phyloP scores from a whole-genome alignment of 1,284 basidiomycete species.

The Malassezia obtusa region DNA sequence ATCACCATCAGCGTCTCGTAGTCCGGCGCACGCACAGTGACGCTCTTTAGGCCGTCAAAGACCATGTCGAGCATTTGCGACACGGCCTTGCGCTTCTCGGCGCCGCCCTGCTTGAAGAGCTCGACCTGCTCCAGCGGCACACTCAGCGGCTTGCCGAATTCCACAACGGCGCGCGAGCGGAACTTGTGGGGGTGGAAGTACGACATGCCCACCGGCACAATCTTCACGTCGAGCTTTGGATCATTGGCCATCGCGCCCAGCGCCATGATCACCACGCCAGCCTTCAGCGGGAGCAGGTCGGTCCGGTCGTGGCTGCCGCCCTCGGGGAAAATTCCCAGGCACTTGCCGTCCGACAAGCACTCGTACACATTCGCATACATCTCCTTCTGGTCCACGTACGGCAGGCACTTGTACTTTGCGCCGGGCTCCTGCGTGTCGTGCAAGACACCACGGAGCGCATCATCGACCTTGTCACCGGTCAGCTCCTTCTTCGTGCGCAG shows the following conservation, averaged over 20 bases:
- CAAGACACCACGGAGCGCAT: conserved; percentile 25
- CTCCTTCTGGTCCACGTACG: conserved; percentile 70
- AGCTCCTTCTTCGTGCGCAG: conserved; percentile 74
- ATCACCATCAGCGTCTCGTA: conserved; percentile 97
- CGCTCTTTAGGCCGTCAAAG: conserved; percentile 91
- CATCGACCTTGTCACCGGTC: conserved; percentile 41
- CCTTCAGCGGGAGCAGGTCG: conserved; percentile 46
- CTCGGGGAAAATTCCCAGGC: conserved; percentile 52
- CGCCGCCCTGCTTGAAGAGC: conserved; percentile 81
- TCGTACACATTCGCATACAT: conserved; percentile 94
- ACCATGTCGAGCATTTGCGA: conserved; percentile 80
- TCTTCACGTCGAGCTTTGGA: conserved; percentile 37
- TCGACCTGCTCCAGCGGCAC: conserved; percentile 75
- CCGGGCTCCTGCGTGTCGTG: conserved; percentile 17
- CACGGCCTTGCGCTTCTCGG: conserved; percentile 80
- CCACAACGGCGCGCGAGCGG: conserved; percentile 61
- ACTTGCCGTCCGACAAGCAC: conserved; percentile 72
- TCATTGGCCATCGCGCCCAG: conserved; percentile 48
- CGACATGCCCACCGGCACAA: conserved; percentile 47
- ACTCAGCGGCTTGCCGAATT: conserved; percentile 84
- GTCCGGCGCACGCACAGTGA: conserved; percentile 90
- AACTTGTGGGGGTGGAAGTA: conserved; percentile 49
- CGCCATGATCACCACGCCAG: conserved; percentile 48
- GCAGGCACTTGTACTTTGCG: conserved; percentile 39
- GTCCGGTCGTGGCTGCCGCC: conserved; percentile 48